phyloP scores from a whole-genome alignment of 805 yeast genomes.

The Candida odintsovae region DNA sequence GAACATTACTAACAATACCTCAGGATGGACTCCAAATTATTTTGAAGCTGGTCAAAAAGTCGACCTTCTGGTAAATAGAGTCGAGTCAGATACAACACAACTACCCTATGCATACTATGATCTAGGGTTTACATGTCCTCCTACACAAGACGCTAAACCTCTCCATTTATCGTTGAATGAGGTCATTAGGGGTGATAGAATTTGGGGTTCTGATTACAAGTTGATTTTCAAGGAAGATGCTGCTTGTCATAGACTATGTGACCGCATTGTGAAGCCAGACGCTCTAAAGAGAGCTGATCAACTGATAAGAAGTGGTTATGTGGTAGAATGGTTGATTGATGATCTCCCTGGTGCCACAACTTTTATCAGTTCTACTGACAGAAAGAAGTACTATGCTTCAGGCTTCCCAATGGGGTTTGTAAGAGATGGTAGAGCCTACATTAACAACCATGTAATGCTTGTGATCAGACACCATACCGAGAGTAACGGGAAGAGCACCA shows the following conservation, averaged over 20 bases:
- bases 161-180: slow-evolving; percentile 69
- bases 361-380: slow-evolving; percentile 50
- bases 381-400: slow-evolving; percentile 69
- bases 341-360: slow-evolving; percentile 87
- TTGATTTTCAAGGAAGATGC: slow-evolving; percentile 58
- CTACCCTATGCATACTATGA: slow-evolving; percentile 74
- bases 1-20: background rate
- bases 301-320: slow-evolving; percentile 63
- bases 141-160: slow-evolving; percentile 46
- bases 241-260: slow-evolving; percentile 64
- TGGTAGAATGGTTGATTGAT: slow-evolving; percentile 80
- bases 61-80: slow-evolving; percentile 67
- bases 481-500: slow-evolving; percentile 41
- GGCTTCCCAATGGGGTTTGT: slow-evolving; percentile 83
- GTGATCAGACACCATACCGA: slow-evolving; percentile 67
- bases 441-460: slow-evolving; percentile 77
- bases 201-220: slow-evolving; percentile 69
- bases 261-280: slow-evolving; percentile 45
- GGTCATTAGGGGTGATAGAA: slow-evolving; percentile 73
- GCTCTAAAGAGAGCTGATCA: slow-evolving; percentile 52
- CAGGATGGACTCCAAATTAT: slow-evolving; percentile 32
- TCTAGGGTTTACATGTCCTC: slow-evolving; percentile 77
- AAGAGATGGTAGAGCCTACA: slow-evolving; percentile 49
- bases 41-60: slow-evolving; percentile 53
- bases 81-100: slow-evolving; percentile 72